A percentile compares a stretch with the other conserved stretches of the same genome.
These are phyloP conservation scores for Fusarium keratoplasticum DNA, from an alignment of 2,329 filamentous ascomycete genomes.

Conservation along the genomic window DNA sequence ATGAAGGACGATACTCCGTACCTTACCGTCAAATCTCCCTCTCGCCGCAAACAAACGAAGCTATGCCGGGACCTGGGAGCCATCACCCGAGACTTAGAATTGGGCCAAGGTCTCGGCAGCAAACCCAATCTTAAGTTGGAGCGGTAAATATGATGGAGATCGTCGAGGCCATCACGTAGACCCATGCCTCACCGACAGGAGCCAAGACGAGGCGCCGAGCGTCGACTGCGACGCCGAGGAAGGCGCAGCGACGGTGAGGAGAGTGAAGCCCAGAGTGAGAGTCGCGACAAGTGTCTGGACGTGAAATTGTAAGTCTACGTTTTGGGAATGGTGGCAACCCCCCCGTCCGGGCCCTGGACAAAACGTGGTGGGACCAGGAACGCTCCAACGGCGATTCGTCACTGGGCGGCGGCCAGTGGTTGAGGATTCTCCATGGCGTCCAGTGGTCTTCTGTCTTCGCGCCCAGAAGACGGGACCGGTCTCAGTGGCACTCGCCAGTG, in stretches of 20 bases:
- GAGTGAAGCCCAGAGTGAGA: neutral
- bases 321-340: slow-evolving; percentile 1
- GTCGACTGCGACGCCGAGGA: slow-evolving; percentile 10
- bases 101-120: neutral
- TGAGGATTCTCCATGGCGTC: neutral
- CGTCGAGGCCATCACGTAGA: neutral
- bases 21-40: neutral
- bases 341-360: neutral
- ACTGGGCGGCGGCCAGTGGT: slow-evolving; percentile 31
- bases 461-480: neutral
- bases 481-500: neutral
- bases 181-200: neutral
- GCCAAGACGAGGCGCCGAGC: neutral
- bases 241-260: slow-evolving; percentile 16
- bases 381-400: slow-evolving; percentile 27
- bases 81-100: neutral
- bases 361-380: slow-evolving; percentile 37
- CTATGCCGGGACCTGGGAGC: neutral
- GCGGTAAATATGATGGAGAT: neutral
- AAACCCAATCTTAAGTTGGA: neutral
- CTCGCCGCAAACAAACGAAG: slow-evolving; percentile 7
- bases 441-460: neutral
- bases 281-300: neutral
- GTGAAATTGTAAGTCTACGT: neutral
- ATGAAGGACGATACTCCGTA: neutral